Evolutionary conservation across 83 land plant species (phyloP).

Genomic region (Larix sibirica): DNA sequence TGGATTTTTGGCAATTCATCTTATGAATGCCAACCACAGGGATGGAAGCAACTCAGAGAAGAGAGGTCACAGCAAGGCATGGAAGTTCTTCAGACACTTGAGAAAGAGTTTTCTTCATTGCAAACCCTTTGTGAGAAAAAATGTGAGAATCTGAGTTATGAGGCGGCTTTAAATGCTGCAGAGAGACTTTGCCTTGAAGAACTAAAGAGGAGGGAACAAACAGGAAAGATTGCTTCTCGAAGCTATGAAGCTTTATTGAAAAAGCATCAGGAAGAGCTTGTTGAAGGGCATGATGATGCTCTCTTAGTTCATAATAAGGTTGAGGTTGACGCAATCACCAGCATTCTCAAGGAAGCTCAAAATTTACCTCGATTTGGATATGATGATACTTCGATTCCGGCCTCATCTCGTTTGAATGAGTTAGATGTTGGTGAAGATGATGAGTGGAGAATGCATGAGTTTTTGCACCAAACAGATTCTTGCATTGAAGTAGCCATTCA

Average conservation of each 20-base stretch:
- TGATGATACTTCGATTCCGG: conserved; percentile 46
- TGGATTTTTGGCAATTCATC: conserved; percentile 70
- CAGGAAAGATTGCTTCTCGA: conserved; percentile 23
- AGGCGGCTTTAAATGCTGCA: conserved; percentile 62
- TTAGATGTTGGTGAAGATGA: conserved; percentile 65
- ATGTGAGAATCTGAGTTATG: conserved; percentile 61
- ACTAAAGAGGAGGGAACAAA: conserved; percentile 54
- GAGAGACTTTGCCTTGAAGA: conserved; percentile 75
- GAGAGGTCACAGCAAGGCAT: conserved; percentile 51
- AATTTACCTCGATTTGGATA: conserved; percentile 56
- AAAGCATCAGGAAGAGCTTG: conserved; percentile 62
- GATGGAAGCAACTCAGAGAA: conserved; percentile 62
- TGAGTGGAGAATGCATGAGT: conserved; percentile 67
- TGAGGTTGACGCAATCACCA: conserved; percentile 70
- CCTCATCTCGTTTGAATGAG: conserved; percentile 53
- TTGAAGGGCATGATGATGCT: conserved; percentile 39
- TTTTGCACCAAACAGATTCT: conserved; percentile 54
- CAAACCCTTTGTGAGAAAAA: conserved; percentile 72
- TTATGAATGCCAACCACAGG: conserved; percentile 41
- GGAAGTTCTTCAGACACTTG: conserved; percentile 62
- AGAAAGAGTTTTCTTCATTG: conserved; percentile 64
- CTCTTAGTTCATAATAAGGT: conserved; percentile 30
- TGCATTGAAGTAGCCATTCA: conserved; percentile 66
- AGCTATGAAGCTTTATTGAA: conserved; percentile 59
- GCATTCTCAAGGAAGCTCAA: conserved; percentile 76